phyloP scores from a whole-genome alignment of 2,329 filamentous ascomycete genomes.

The Pseudocercospora cruenta region DNA sequence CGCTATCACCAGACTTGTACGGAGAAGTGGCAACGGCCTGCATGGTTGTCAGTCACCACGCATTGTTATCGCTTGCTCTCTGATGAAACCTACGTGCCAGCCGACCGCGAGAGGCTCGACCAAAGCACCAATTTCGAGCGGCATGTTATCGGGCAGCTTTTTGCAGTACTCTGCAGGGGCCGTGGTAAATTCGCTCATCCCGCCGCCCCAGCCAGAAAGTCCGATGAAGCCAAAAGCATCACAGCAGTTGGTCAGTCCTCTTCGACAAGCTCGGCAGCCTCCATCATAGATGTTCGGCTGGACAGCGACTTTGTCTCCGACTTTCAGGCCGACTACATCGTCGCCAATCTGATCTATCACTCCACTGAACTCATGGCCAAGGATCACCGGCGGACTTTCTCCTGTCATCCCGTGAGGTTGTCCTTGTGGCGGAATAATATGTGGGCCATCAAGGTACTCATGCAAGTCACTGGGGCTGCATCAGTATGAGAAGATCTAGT shows the following conservation, averaged over 20 bases:
- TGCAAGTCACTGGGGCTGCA: slow-evolving; percentile 25
- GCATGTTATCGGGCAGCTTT: slow-evolving; percentile 14
- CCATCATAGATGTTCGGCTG: slow-evolving; percentile 24
- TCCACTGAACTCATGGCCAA: slow-evolving; percentile 27
- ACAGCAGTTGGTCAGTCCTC: slow-evolving; percentile 11
- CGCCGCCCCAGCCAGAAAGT: slow-evolving; percentile 30
- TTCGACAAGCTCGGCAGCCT: slow-evolving; percentile 16
- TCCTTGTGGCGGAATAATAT: slow-evolving; percentile 21
- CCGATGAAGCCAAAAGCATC: slow-evolving; percentile 14
- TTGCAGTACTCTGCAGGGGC: slow-evolving; percentile 18
- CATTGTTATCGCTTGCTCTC: not conserved
- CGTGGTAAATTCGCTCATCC: slow-evolving; percentile 38
- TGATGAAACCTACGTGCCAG: slow-evolving; percentile 7
- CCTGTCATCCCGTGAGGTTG: slow-evolving; percentile 22
- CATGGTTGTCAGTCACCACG: not conserved
- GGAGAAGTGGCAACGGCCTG: slow-evolving; percentile 13
- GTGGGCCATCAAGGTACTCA: slow-evolving; percentile 31
- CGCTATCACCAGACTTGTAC: slow-evolving; percentile 14
- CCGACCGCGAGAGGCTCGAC: slow-evolving; percentile 26
- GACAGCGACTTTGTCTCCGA: slow-evolving; percentile 24
- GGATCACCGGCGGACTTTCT: slow-evolving; percentile 19
- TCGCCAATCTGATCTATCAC: slow-evolving; percentile 20
- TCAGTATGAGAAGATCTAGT: not conserved
- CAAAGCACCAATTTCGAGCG: slow-evolving; percentile 16
- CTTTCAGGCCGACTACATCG: slow-evolving; percentile 25